Base-by-base conservation (phyloP, 2,329 filamentous ascomycete species). In the Xylariomycetidae sp. region DNA sequence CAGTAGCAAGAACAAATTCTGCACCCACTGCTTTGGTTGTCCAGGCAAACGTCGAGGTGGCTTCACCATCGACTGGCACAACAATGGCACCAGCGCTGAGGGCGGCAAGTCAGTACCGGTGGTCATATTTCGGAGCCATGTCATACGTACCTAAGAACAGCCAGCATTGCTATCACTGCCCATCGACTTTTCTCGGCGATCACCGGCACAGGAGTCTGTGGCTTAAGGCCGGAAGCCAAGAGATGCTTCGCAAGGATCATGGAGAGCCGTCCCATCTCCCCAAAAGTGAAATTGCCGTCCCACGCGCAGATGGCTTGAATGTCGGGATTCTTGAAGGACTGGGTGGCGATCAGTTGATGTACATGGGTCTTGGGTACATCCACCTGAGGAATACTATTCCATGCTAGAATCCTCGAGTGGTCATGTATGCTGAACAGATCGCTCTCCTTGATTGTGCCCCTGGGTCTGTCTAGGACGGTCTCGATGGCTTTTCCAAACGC, bases 121-220 rank as follows among this genome's bases (percentile, higher is more conserved):
- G n/a, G n/a, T n/a, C n/a, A n/a, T n/a, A n/a, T n/a, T n/a, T n/a
- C n/a, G n/a, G 28, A 46, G 40, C 74, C 70, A 4, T 64, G 69
- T 34, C 61, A 61, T 8, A 78, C 79, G 36, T 69, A 67, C 57
- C 85, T 82, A 27, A 87, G 61, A 2, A 81, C 69, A 0, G 82
- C 82, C 14, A 89, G 65, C 40, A 89, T 80, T 6, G 80, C 72
- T 25, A 87, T 62, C 30, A 87, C 82, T 0, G 85, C 69, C 53
- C 82, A 73, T 11, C 78, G 61, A 14, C 74, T 84, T 59, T 86
- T 88, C 27, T 85, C 77, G 49, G 88, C 68, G 13, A 81, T 72
- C 5, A 88, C 67, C 5, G 78, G 79, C 2, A 88, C 70, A 4
- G 83, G 62, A 33, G 47, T 50, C 15, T 49, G 49, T 7, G 47